Conservation (phyloP, 257 asterid genomes). For the Ballota nigra region DNA sequence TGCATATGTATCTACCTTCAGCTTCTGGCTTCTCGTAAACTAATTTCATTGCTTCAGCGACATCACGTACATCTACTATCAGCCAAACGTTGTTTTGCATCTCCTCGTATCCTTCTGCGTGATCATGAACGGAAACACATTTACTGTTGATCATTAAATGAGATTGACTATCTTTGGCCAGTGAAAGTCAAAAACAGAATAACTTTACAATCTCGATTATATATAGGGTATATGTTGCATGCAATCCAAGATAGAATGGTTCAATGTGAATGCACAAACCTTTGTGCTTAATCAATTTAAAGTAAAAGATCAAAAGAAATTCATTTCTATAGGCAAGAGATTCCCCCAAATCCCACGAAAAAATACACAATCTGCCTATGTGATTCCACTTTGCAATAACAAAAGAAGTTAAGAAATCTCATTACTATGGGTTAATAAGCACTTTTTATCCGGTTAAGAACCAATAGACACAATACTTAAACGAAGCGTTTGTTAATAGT, state of each 20-base stretch:
- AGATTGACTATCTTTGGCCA: neutral
- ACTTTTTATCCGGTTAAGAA: neutral
- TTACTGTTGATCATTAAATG: neutral
- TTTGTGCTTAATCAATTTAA: neutral
- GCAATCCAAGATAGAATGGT: too few species aligned
- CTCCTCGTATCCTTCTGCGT: constrained; percentile 56
- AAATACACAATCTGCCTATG: neutral
- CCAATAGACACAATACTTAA: neutral
- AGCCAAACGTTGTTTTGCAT: constrained; percentile 29
- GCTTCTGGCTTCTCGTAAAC: constrained; percentile 61
- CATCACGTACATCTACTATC: constrained; percentile 73
- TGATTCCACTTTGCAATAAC: neutral
- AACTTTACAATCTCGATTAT: too few species aligned
- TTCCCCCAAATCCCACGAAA: neutral
- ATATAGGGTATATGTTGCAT: too few species aligned
- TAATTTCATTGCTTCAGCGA: constrained; percentile 54
- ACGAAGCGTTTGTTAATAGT: neutral
- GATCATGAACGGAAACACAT: neutral
- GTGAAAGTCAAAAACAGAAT: neutral
- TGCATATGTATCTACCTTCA: constrained; percentile 73
- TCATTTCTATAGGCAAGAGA: neutral
- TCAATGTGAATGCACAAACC: too few species aligned
- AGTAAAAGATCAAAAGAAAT: neutral
- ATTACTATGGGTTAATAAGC: neutral
- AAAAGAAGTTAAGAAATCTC: neutral